Base-by-base conservation (phyloP, 1,284 basidiomycete species). In the Boletus mariae region DNA sequence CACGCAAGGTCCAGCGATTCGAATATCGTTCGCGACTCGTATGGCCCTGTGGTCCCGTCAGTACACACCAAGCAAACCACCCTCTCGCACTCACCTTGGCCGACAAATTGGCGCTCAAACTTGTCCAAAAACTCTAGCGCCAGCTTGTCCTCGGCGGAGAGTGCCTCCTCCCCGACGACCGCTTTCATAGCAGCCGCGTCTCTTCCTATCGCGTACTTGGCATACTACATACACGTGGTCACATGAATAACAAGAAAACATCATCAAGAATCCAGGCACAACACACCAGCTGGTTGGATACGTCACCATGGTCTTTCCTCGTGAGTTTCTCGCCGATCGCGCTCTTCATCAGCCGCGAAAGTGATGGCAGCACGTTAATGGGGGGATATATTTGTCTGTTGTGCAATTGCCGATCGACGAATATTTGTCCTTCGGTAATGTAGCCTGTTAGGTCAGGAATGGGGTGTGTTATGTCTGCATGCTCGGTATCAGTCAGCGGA, bases 391-490 rank as follows among this genome's bases (percentile, higher is more conserved):
- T 96, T 75, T 98, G 96, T 66, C 92, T 81, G 76, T 95, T 94
- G 79, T 94, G 80, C 71, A 95, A 75, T 69, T 92, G 90, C 63
- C 96, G 89, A 79, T 99, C 97, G 67, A 99, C 92, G 74, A 92
- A 98, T 75, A 99, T 98, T 77, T 99, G 97, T 49, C 97, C 97
- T 79, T 98, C 90, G 43, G 96, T 98, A 71, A 99, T 99, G 77
- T 99, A 99, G 50, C 97, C 97, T 62, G 94, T 99, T 76, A 99
- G 80, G 85, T 99, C 97, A 64, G 96, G 97, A 75, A 99, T 99
- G 54, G 97, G 97, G 74, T 99, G 97, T 42, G 97, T 99, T 73
- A 99, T 99, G 81, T 99, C 94, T 95, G 69, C 23, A 58, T 46
- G 53, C 51, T 59, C 67, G 52, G 45, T 49, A 29, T 65, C 64